A percentile compares a stretch with the other conserved stretches of the same genome.
Conservation (phyloP, 176 grass and related monocot species). For the Paspalum notatum region DNA sequence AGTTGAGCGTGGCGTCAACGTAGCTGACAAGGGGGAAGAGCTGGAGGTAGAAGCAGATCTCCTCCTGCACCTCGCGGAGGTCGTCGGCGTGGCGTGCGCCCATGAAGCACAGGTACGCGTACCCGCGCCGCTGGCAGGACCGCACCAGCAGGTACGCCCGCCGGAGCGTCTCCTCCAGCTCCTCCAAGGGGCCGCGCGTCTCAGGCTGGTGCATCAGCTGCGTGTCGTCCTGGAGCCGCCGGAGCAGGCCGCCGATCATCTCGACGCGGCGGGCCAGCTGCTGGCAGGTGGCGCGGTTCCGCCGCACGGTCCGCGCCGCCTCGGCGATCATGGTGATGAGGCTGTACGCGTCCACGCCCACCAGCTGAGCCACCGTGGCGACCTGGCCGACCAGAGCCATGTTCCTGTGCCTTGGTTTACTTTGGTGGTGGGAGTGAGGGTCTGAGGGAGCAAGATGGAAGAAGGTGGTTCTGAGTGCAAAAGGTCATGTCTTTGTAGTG, state of each 20-base stretch:
- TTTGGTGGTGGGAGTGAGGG: background rate
- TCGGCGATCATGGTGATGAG: slow-evolving; percentile 69
- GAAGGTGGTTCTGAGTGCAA: background rate
- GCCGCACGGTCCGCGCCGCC: slow-evolving; percentile 56
- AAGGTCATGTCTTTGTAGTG: background rate
- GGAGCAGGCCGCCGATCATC: slow-evolving; percentile 71
- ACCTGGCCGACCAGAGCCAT: slow-evolving; percentile 68
- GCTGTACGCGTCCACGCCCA: slow-evolving; percentile 70
- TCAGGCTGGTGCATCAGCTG: background rate
- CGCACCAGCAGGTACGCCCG: background rate
- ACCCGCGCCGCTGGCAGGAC: background rate
- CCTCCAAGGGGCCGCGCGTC: background rate
- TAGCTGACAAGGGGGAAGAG: background rate
- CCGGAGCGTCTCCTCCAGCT: background rate
- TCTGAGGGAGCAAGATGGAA: background rate
- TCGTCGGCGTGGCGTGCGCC: slow-evolving; percentile 28
- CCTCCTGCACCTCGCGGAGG: background rate
- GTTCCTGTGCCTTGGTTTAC: background rate
- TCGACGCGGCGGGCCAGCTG: slow-evolving; percentile 60
- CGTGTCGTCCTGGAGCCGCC: background rate
- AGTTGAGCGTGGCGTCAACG: background rate
- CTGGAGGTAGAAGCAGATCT: background rate
- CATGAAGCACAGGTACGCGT: background rate
- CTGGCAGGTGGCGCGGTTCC: slow-evolving; percentile 58
- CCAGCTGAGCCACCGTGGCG: slow-evolving; percentile 65